Base-by-base conservation (phyloP, 2,329 filamentous ascomycete species). In the Gnomoniopsis sp. region DNA sequence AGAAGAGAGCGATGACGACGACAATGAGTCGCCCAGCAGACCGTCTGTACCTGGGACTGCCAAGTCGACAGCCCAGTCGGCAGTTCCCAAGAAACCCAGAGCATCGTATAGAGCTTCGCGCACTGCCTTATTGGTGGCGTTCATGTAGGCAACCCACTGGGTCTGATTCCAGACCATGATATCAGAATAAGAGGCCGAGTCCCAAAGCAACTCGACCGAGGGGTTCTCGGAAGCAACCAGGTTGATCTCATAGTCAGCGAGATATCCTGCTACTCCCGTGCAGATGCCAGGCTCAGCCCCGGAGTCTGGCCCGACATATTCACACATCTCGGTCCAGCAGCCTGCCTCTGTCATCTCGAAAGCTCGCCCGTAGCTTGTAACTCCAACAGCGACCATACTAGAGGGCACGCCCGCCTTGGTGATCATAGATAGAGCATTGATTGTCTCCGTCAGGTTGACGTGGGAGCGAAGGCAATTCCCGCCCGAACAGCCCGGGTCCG, bases 191-290 rank as follows among this genome's bases (percentile, higher is more conserved):
- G 49, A 59, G 59, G 46, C 23, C 38, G 22, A n/a, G 60, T 19
- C 51, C 59, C 57, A 26, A 63, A 56, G 21, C 57, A 50, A 22
- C 46, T 48, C 14, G 49, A 47, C 43, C 59, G 58, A 22, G 33
- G 36, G 15, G 60, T 44, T 3, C 36, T 4, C n/a, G n/a, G n/a
- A n/a, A n/a, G 68, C 63, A 61, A 76, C 71, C 12, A 70, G 65
- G 2, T 63, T 10, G 49, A 78, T 74, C 65, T 78, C 75, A 2
- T 70, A 69, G 50, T 75, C 65, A 1, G 74, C 64, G 7, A 78
- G 68, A 55, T 76, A 76, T 2, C 75, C 75, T 0, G 60, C 62
- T 0, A 70, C 74, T 4, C 57, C 60, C 1, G 75, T 79, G 60
- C 75, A 78, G 1, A 36, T 23, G 2, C 73, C 76, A 3, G 59